A percentile compares a stretch with the other conserved stretches of the same genome.
Conservation (phyloP, 768 basidiomycete genomes). For the Amanita molliuscula region DNA sequence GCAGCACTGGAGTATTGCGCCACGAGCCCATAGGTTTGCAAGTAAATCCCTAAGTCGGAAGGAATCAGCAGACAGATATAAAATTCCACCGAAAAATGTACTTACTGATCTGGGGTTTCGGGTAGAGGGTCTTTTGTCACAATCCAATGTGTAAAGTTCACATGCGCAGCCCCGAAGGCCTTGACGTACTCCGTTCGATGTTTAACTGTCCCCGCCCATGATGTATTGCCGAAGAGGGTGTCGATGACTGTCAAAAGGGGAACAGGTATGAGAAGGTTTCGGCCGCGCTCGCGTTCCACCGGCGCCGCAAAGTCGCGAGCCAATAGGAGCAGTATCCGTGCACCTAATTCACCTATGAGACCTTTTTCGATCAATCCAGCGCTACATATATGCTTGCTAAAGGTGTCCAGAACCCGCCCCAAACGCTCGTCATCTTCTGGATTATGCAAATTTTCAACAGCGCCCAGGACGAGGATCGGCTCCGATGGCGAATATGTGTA, state of each 20-base stretch:
- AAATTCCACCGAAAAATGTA: neutral
- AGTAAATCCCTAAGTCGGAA: neutral
- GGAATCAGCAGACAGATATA: neutral
- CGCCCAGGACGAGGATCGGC: neutral
- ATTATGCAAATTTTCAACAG: neutral
- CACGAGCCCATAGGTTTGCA: constrained; percentile 1
- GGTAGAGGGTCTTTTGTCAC: neutral
- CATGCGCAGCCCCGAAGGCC: neutral
- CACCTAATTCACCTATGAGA: neutral
- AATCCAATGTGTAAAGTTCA: constrained; percentile 2
- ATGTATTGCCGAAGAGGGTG: neutral
- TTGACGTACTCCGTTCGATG: neutral
- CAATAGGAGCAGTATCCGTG: neutral
- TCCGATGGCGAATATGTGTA: neutral
- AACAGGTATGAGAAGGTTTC: neutral
- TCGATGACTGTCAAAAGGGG: neutral
- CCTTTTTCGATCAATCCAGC: neutral
- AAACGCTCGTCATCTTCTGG: neutral
- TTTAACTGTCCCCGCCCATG: neutral
- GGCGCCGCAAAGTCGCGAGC: neutral
- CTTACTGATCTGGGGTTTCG: neutral
- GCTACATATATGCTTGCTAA: neutral
- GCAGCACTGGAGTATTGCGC: neutral
- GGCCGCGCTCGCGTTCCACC: neutral
- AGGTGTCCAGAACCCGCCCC: neutral